Evolutionary conservation across 2,329 filamentous ascomycete species (phyloP).

Genomic region (Penicillium sp.): DNA sequence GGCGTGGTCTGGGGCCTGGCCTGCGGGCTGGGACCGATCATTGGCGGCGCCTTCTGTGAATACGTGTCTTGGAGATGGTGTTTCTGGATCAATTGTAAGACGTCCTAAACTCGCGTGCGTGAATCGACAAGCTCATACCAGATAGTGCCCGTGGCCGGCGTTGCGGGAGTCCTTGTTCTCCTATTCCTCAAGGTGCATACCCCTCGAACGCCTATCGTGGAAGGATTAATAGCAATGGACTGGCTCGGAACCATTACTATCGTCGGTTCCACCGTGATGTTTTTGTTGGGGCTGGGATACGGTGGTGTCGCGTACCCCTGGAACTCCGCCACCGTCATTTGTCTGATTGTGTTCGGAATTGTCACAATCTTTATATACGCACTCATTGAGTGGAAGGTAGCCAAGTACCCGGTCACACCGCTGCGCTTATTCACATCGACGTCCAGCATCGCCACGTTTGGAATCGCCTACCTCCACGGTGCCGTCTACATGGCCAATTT

Average conservation of each 20-base stretch:
- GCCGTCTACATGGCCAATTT: constrained; percentile 3
- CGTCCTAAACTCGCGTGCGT: not conserved
- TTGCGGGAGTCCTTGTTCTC: constrained; percentile 47
- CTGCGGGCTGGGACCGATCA: constrained; percentile 53
- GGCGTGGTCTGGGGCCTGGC: constrained; percentile 52
- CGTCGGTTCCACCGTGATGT: constrained; percentile 42
- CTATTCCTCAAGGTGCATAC: constrained; percentile 57
- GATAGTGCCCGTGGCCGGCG: constrained; percentile 45
- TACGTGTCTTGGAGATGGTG: constrained; percentile 52
- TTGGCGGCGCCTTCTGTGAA: constrained; percentile 51
- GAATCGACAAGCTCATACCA: not conserved
- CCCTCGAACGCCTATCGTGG: constrained; percentile 51
- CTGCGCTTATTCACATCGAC: constrained; percentile 49
- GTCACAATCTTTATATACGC: constrained; percentile 26
- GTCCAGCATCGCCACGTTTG: not conserved
- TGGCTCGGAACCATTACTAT: constrained; percentile 48
- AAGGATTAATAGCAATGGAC: constrained; percentile 51
- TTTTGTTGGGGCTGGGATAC: constrained; percentile 55
- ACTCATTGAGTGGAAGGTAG: constrained; percentile 34
- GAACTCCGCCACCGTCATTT: constrained; percentile 53
- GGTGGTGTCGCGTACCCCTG: constrained; percentile 58
- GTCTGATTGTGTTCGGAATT: constrained; percentile 50
- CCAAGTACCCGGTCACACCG: constrained; percentile 22
- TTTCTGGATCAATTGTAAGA: constrained; percentile 48
- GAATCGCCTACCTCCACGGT: constrained; percentile 6